These are phyloP conservation scores for Ambrosiella cleistominuta DNA, from an alignment of 2,329 filamentous ascomycete genomes.

Conservation along the genomic window DNA sequence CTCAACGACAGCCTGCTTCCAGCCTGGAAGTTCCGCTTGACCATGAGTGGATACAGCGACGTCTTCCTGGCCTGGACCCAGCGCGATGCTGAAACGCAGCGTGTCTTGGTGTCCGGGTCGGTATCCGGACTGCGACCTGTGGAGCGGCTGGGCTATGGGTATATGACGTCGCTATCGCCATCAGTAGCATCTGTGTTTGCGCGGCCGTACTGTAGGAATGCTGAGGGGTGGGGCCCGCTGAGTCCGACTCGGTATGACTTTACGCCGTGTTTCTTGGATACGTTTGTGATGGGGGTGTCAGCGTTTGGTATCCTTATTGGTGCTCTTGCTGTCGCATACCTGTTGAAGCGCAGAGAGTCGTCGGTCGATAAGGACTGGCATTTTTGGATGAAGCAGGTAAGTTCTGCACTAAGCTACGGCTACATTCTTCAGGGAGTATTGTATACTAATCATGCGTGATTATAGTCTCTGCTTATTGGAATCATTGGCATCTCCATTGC, in stretches of 20 bases:
- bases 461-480: conserved; percentile 40
- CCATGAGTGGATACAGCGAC: conserved; percentile 12
- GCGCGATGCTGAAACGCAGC: conserved; percentile 22
- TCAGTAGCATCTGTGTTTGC: conserved; percentile 24
- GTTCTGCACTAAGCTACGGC: conserved; percentile 14
- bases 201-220: conserved; percentile 71
- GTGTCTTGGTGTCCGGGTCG: conserved; percentile 39
- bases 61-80: conserved; percentile 8
- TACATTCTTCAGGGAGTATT: not conserved
- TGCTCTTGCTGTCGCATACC: conserved; percentile 59
- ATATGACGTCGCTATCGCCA: conserved; percentile 28
- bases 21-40: conserved; percentile 3
- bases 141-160: conserved; percentile 33
- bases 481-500: conserved; percentile 51
- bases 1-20: not conserved
- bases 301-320: conserved; percentile 65
- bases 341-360: conserved; percentile 50
- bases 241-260: conserved; percentile 81
- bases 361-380: conserved; percentile 70
- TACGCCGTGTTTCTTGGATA: conserved; percentile 91
- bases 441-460: not conserved
- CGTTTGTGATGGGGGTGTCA: conserved; percentile 66
- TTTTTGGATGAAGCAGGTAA: conserved; percentile 82
- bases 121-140: conserved; percentile 39
- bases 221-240: conserved; percentile 88